These are phyloP conservation scores for Sungouiella blattae DNA, from an alignment of 805 yeast species.

Conservation along the genomic window DNA sequence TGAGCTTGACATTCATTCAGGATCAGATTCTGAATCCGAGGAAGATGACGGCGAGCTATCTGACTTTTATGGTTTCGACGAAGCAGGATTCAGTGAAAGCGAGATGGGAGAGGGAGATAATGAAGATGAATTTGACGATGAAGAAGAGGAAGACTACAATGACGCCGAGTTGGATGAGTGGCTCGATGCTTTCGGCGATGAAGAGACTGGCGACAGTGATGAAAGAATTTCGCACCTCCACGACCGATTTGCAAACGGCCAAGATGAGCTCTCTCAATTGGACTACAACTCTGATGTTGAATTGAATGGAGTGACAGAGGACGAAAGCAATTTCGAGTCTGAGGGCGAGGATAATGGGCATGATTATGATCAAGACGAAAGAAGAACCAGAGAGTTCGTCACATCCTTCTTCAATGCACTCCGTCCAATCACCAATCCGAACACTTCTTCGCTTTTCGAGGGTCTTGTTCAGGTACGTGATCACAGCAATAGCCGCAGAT, in stretches of 20 bases:
- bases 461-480: slow-evolving; percentile 11
- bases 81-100: slow-evolving; percentile 14
- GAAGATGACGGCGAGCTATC: slow-evolving; percentile 27
- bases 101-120: slow-evolving; percentile 10
- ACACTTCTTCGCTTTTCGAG: slow-evolving; percentile 15
- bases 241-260: not conserved
- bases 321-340: slow-evolving; percentile 7
- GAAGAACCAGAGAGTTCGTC: slow-evolving; percentile 22
- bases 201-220: slow-evolving; percentile 17
- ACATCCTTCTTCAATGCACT: slow-evolving; percentile 25
- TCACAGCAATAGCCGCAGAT: slow-evolving; percentile 18
- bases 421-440: slow-evolving; percentile 20
- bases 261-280: not conserved
- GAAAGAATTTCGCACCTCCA: slow-evolving; percentile 1
- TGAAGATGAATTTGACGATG: slow-evolving; percentile 24
- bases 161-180: slow-evolving; percentile 39
- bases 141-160: slow-evolving; percentile 28
- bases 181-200: slow-evolving; percentile 36
- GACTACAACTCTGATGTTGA: not conserved
- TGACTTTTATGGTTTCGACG: slow-evolving; percentile 20
- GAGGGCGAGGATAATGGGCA: slow-evolving; percentile 14
- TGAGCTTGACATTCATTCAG: slow-evolving; percentile 27
- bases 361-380: slow-evolving; percentile 21
- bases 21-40: slow-evolving; percentile 29
- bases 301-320: not conserved